Evolutionary conservation across 768 basidiomycete species (phyloP).

Genomic region (Kwoniella sp.): DNA sequence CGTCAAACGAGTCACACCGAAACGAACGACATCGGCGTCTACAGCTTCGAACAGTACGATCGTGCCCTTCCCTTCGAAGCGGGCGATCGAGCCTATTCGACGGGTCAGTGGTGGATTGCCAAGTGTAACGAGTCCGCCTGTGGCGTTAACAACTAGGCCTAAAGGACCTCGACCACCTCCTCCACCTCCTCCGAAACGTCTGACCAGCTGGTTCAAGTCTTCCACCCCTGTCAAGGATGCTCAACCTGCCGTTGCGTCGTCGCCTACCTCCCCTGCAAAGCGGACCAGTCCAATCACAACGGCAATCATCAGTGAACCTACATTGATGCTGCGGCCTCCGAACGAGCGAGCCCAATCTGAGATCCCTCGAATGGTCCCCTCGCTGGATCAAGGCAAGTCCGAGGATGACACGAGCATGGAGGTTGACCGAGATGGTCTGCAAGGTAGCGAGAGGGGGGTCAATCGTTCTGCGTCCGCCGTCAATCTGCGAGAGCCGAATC

Average conservation of each 20-base stretch:
- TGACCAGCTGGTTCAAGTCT: slow-evolving; percentile 8
- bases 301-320: not conserved
- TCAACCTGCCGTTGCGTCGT: not conserved
- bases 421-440: not conserved
- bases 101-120: not conserved
- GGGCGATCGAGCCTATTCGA: not conserved
- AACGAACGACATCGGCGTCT: not conserved
- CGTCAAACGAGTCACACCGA: not conserved
- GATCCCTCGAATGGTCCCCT: slow-evolving; percentile 1
- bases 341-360: slow-evolving; percentile 32
- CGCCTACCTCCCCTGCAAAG: not conserved
- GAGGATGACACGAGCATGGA: not conserved
- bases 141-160: slow-evolving; percentile 16
- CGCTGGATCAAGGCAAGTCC: not conserved
- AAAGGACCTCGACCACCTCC: slow-evolving; percentile 42
- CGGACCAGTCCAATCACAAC: not conserved
- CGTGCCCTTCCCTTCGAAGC: not conserved
- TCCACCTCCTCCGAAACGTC: slow-evolving; percentile 30
- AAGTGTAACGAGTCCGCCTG: not conserved
- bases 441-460: slow-evolving; percentile 5
- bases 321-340: slow-evolving; percentile 12
- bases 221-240: not conserved
- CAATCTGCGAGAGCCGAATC: not conserved
- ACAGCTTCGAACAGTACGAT: not conserved
- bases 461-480: slow-evolving; percentile 12